Evolutionary conservation across 805 yeast genomes (phyloP).

Genomic region (Saccharomycopsis fibuligera): DNA sequence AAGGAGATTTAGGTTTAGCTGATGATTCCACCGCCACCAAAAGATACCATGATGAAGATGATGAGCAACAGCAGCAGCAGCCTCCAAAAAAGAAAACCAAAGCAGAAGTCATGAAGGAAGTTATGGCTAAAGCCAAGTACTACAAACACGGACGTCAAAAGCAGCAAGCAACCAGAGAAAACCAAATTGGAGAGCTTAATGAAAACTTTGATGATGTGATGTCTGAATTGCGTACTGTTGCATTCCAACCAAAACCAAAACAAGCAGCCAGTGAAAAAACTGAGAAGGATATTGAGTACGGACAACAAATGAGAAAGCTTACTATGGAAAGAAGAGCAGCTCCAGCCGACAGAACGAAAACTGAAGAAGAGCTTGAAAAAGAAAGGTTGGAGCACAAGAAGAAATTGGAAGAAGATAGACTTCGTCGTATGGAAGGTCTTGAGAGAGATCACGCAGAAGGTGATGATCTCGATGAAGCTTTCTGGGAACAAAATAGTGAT

Average conservation of each 20-base stretch:
- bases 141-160: slow-evolving; percentile 71
- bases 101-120: slow-evolving; percentile 80
- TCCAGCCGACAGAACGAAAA: slow-evolving; percentile 76
- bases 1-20: slow-evolving; percentile 36
- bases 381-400: slow-evolving; percentile 58
- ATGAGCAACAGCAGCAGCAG: slow-evolving; percentile 33
- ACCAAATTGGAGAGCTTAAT: slow-evolving; percentile 59
- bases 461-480: slow-evolving; percentile 64
- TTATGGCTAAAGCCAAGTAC: slow-evolving; percentile 75
- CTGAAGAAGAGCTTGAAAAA: slow-evolving; percentile 58
- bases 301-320: slow-evolving; percentile 57
- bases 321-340: slow-evolving; percentile 69
- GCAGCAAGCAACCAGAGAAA: slow-evolving; percentile 52
- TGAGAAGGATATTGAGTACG: slow-evolving; percentile 46
- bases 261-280: slow-evolving; percentile 26
- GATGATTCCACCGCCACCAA: slow-evolving; percentile 26
- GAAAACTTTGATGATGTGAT: slow-evolving; percentile 68
- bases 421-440: slow-evolving; percentile 68
- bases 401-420: slow-evolving; percentile 60
- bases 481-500: slow-evolving; percentile 51
- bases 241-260: slow-evolving; percentile 16
- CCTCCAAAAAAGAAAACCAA: slow-evolving; percentile 66
- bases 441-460: slow-evolving; percentile 47
- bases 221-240: slow-evolving; percentile 37
- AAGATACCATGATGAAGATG: slow-evolving; percentile 29